Base-by-base conservation (phyloP, 495 filamentous ascomycete species). In the Letharia lupina region DNA sequence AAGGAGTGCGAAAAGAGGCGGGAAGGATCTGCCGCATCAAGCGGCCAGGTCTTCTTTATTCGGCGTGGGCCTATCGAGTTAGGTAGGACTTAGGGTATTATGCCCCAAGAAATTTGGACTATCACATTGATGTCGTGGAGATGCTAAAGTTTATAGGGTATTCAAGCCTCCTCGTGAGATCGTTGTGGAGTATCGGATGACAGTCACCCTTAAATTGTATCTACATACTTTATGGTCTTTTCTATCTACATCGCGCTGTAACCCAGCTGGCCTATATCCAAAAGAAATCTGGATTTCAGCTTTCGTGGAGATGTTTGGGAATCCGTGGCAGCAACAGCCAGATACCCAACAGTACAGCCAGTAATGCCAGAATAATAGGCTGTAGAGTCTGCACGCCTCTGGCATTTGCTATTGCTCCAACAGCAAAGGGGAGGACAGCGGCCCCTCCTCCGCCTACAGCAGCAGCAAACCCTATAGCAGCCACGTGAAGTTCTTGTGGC, bases 361-460 rank as follows among this genome's bases (percentile, higher is more conserved):
- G 77, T 58, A 93, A 73, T 33, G 82, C 88, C 73, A 94, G 76
- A 62, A 87, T 82, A 68, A 93, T 83, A 18, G 90, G 90, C 76
- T 92, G 90, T 69, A 93, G 69, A 15, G 92, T 89, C 71, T 86
- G 74, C 12, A 94, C 90, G 20, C 91, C 91, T 73, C 84, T 88
- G 20, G 82, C 83, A 74, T 94, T 87, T 10, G 91, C 91, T 74
- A 95, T 88, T 0, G 89, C 89, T 2, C 91, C 91, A 1, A 96
- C 88, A 0, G 84, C 88, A 73, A 96, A 96, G 1, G 91, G 91
- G 60, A 96, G 84, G 58, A 71, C 23, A 0, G 90, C 89, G 4
- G 89, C 91, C 0, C 91, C 91, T 11, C 82, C 83, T 1, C 90
- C 87, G 3, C 91, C 91, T 75, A 93, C 87, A 0, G 91, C 90